Conservation (phyloP, 345 rosid species). For the Ceriops decandra region DNA sequence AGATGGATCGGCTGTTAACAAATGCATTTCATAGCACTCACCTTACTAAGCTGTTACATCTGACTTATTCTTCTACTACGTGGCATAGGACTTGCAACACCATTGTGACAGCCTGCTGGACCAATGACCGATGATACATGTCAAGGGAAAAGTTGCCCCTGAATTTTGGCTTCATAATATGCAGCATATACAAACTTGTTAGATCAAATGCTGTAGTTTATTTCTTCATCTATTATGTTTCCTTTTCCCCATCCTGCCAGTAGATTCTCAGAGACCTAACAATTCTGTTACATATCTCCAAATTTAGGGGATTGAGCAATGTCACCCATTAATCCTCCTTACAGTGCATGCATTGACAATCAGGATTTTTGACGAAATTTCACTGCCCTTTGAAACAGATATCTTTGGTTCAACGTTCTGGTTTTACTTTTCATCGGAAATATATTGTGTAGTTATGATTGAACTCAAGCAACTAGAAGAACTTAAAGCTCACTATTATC, state of each 20-base stretch:
- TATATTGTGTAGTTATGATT: neutral
- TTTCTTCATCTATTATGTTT: neutral
- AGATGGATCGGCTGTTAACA: too few relatives aligned
- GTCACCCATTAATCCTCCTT: too few relatives aligned
- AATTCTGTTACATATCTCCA: too few relatives aligned
- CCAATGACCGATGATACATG: conserved; percentile 32
- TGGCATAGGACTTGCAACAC: conserved; percentile 76
- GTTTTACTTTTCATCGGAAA: neutral
- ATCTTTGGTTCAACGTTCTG: neutral
- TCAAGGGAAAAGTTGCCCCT: conserved; percentile 25
- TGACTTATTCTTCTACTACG: conserved; percentile 35
- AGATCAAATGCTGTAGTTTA: neutral
- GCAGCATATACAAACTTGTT: conserved; percentile 16
- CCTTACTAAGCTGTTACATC: conserved; percentile 6
- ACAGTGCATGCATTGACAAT: neutral
- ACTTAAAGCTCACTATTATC: too few relatives aligned
- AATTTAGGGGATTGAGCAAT: too few relatives aligned
- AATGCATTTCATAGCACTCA: too few relatives aligned
- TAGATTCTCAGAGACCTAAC: neutral
- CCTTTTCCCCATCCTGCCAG: neutral
- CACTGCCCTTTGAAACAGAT: neutral
- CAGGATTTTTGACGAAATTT: neutral
- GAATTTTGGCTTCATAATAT: conserved; percentile 8
- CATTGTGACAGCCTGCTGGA: conserved; percentile 75
- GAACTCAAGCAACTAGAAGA: too few relatives aligned